Conservation (phyloP, 192 early-diverging fungal genomes). For the Coemansia asiatica region DNA sequence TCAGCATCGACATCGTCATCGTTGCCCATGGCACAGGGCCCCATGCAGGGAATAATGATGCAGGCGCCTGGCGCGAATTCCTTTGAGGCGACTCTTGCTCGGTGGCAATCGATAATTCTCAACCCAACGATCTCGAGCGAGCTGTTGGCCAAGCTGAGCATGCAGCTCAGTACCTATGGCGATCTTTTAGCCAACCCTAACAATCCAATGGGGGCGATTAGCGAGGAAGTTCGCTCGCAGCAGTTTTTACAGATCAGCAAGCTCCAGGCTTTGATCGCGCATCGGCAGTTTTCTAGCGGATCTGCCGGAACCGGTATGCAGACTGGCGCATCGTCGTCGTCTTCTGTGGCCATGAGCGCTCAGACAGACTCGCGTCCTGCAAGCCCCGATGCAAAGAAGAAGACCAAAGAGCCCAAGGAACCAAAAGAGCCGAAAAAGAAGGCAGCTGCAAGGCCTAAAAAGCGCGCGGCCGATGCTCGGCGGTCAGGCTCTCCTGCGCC, state of each 20-base stretch:
- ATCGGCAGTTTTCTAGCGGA: slow-evolving; percentile 36
- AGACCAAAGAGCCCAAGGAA: slow-evolving; percentile 8
- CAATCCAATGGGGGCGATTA: slow-evolving; percentile 16
- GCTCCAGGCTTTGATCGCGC: slow-evolving; percentile 48
- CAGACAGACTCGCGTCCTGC: slow-evolving; percentile 32
- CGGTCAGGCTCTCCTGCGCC: slow-evolving; percentile 36
- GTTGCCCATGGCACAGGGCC: slow-evolving; percentile 1
- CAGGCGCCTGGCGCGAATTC: neutral
- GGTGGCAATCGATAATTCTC: slow-evolving; percentile 49
- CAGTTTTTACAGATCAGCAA: slow-evolving; percentile 43
- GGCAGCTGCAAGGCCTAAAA: slow-evolving; percentile 20
- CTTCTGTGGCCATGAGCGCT: slow-evolving; percentile 7
- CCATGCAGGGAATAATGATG: slow-evolving; percentile 6
- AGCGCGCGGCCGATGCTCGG: slow-evolving; percentile 28
- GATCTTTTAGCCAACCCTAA: slow-evolving; percentile 17
- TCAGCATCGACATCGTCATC: slow-evolving; percentile 4
- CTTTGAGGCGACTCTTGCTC: slow-evolving; percentile 28
- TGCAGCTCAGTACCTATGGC: slow-evolving; percentile 49
- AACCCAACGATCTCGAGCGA: slow-evolving; percentile 36
- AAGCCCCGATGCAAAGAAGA: slow-evolving; percentile 28
- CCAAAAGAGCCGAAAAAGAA: slow-evolving; percentile 25
- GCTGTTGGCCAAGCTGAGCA: slow-evolving; percentile 42
- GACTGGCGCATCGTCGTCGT: neutral
- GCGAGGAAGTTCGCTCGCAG: slow-evolving; percentile 37
- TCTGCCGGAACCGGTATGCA: neutral